These are phyloP conservation scores for Colletotrichum tropicicola DNA, from an alignment of 2,329 filamentous ascomycete genomes.

Conservation along the genomic window DNA sequence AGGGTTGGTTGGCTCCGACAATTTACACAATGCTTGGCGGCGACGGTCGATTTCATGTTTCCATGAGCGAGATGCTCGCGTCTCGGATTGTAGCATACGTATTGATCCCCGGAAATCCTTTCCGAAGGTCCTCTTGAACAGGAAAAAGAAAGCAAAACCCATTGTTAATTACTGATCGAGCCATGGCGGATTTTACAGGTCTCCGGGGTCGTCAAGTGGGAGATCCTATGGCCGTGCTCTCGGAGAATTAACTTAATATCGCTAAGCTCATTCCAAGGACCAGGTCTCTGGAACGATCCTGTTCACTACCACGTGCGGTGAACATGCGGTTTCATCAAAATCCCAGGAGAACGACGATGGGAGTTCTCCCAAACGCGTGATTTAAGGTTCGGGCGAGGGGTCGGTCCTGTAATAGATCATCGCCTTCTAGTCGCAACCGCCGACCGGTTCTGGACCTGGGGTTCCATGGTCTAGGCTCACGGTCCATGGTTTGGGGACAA, in stretches of 20 bases:
- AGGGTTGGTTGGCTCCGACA: slow-evolving; percentile 1
- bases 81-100: background rate
- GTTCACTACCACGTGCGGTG: background rate
- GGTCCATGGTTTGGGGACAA: background rate
- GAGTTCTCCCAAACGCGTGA: background rate
- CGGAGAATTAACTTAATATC: slow-evolving; percentile 25
- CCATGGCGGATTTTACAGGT: background rate
- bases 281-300: background rate
- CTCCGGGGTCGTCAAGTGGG: background rate
- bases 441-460: background rate
- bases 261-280: background rate
- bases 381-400: background rate
- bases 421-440: background rate
- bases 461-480: background rate
- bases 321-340: background rate
- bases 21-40: background rate
- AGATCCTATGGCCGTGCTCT: background rate
- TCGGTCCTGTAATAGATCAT: background rate
- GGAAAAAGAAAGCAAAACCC: background rate
- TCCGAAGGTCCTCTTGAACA: background rate
- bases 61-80: background rate
- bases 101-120: too few species aligned
- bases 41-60: background rate
- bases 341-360: background rate
- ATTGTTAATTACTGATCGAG: background rate